Evolutionary conservation across 495 filamentous ascomycete genomes (phyloP).

Genomic region (Tuber melanosporum): DNA sequence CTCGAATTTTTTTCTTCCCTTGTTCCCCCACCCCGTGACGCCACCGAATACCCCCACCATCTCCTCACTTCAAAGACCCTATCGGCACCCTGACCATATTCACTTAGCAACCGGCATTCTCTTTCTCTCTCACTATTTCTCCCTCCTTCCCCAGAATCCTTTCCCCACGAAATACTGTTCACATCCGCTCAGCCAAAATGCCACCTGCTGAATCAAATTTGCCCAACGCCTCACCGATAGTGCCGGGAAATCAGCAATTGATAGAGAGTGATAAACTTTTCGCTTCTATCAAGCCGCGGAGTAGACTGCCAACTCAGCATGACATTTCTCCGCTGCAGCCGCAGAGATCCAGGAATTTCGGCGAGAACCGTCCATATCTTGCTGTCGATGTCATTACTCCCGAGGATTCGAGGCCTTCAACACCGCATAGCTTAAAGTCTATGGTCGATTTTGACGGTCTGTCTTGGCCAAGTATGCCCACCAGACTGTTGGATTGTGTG

Average conservation of each 20-base stretch:
- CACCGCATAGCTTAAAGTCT: slow-evolving; percentile 43
- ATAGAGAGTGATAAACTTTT: slow-evolving; percentile 26
- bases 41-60: background rate
- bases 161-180: background rate
- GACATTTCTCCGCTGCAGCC: slow-evolving; percentile 34
- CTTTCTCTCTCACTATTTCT: background rate
- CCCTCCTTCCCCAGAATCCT: background rate
- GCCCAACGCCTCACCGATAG: background rate
- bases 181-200: background rate
- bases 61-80: background rate
- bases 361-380: slow-evolving; percentile 16
- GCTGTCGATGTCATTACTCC: slow-evolving; percentile 21
- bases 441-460: slow-evolving; percentile 71
- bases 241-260: background rate
- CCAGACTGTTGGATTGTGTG: background rate
- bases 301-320: slow-evolving; percentile 19
- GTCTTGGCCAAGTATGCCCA: slow-evolving; percentile 58
- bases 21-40: background rate
- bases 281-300: slow-evolving; percentile 26
- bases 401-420: slow-evolving; percentile 27
- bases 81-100: background rate
- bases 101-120: background rate
- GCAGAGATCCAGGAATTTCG: slow-evolving; percentile 14
- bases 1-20: background rate
- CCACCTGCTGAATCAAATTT: background rate